Percentiles rank a stretch among this genome's conserved stretches.
These are phyloP conservation scores for Fusarium sterilihyphosum DNA, from an alignment of 2,329 filamentous ascomycete genomes.

Conservation along the genomic window DNA sequence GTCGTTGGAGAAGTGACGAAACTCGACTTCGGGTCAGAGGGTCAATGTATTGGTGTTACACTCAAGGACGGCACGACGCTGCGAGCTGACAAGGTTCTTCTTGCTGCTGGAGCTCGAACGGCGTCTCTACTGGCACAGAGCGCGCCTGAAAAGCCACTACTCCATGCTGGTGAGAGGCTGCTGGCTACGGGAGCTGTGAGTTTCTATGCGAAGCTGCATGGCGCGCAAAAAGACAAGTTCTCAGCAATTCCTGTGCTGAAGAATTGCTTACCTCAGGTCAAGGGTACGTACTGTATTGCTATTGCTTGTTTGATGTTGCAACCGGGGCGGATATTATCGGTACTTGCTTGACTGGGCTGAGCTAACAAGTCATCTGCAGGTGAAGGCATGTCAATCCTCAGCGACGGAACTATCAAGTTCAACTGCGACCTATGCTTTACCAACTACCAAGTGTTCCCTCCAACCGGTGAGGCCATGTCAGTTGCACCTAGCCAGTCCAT, in stretches of 20 bases:
- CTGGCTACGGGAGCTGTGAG: conserved; percentile 65
- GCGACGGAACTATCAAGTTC: conserved; percentile 66
- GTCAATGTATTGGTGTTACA: conserved; percentile 60
- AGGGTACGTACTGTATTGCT: conserved; percentile 49
- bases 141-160: conserved; percentile 57
- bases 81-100: conserved; percentile 62
- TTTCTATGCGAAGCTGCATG: conserved; percentile 52
- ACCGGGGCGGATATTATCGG: conserved; percentile 20
- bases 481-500: conserved; percentile 55
- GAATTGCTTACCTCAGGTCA: conserved; percentile 54
- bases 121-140: conserved; percentile 63
- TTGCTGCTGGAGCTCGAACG: conserved; percentile 68
- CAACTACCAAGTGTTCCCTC: conserved; percentile 59
- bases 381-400: conserved; percentile 57
- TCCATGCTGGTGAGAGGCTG: conserved; percentile 64
- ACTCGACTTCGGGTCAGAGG: conserved; percentile 58
- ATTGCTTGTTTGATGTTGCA: neutral
- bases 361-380: conserved; percentile 42
- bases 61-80: conserved; percentile 58
- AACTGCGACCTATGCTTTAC: conserved; percentile 69
- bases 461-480: conserved; percentile 62
- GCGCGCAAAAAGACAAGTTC: conserved; percentile 59
- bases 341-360: neutral
- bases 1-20: conserved; percentile 59
- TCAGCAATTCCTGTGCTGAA: conserved; percentile 63